These are phyloP conservation scores for Fusarium luffae DNA, from an alignment of 2,329 filamentous ascomycete genomes.

Conservation along the genomic window DNA sequence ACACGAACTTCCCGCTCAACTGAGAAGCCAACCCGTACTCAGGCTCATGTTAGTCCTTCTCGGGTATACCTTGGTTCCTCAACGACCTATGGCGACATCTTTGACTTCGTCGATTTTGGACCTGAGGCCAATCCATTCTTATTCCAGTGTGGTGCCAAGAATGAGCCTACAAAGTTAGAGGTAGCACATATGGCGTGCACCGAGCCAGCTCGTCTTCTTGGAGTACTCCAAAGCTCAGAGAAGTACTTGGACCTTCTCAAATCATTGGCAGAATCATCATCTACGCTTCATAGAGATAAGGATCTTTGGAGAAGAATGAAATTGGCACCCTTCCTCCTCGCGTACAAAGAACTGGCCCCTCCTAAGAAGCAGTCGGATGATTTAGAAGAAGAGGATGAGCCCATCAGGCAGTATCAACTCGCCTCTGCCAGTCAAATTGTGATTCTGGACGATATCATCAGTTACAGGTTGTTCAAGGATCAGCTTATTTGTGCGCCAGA, in stretches of 20 bases:
- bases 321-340: constrained; percentile 80
- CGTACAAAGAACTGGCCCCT: constrained; percentile 76
- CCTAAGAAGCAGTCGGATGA: constrained; percentile 60
- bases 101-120: constrained; percentile 97
- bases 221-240: constrained; percentile 81
- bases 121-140: constrained; percentile 88
- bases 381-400: constrained; percentile 69
- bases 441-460: constrained; percentile 87
- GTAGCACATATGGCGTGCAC: constrained; percentile 84
- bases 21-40: constrained; percentile 54
- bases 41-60: constrained; percentile 68
- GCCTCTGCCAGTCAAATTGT: constrained; percentile 78
- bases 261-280: constrained; percentile 79
- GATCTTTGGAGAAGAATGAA: constrained; percentile 81
- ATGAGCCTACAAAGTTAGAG: constrained; percentile 87
- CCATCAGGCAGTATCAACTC: constrained; percentile 82
- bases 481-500: constrained; percentile 87
- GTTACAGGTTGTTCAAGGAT: constrained; percentile 88
- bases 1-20: constrained; percentile 48
- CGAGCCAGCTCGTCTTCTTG: constrained; percentile 84
- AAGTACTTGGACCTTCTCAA: constrained; percentile 88
- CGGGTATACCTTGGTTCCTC: constrained; percentile 83
- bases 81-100: constrained; percentile 82
- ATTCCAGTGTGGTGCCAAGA: constrained; percentile 88
- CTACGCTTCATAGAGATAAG: constrained; percentile 80